Evolutionary conservation across 306 rosid genomes (phyloP).

Genomic region (Dryas octopetala): DNA sequence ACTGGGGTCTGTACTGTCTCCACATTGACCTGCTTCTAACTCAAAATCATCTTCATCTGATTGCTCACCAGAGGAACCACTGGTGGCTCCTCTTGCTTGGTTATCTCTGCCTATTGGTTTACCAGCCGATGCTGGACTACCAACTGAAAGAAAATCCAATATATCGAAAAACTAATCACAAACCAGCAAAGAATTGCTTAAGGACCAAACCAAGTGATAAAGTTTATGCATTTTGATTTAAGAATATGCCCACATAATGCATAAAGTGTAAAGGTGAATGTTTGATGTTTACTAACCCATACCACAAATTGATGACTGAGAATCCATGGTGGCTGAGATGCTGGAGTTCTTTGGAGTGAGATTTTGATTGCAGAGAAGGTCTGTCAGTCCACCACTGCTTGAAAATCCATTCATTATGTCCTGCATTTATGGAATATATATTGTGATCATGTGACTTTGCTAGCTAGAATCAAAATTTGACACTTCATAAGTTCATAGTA

Average conservation of each 20-base stretch:
- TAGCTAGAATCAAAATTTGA: neutral
- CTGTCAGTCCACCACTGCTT: conserved; percentile 43
- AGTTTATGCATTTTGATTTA: neutral
- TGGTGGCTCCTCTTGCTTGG: conserved; percentile 52
- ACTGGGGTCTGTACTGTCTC: conserved; percentile 55
- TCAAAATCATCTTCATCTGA: conserved; percentile 72
- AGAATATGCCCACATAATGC: neutral
- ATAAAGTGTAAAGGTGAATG: neutral
- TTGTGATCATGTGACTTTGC: neutral
- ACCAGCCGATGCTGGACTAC: conserved; percentile 71
- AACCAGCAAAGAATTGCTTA: neutral
- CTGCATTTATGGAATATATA: conserved; percentile 42
- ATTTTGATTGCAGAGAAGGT: conserved; percentile 40
- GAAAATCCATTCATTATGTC: conserved; percentile 47
- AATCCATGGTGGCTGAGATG: conserved; percentile 62
- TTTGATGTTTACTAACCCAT: neutral
- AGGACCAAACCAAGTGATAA: neutral
- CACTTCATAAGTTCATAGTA: neutral
- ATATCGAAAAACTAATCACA: neutral
- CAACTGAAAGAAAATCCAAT: conserved; percentile 41
- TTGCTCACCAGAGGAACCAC: conserved; percentile 73
- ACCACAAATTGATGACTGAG: conserved; percentile 75
- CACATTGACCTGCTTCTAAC: conserved; percentile 59
- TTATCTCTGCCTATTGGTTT: conserved; percentile 46
- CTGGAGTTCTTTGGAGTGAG: conserved; percentile 54